Base-by-base conservation (phyloP, 805 yeast genomes). In the Ogataea trehalophila region DNA sequence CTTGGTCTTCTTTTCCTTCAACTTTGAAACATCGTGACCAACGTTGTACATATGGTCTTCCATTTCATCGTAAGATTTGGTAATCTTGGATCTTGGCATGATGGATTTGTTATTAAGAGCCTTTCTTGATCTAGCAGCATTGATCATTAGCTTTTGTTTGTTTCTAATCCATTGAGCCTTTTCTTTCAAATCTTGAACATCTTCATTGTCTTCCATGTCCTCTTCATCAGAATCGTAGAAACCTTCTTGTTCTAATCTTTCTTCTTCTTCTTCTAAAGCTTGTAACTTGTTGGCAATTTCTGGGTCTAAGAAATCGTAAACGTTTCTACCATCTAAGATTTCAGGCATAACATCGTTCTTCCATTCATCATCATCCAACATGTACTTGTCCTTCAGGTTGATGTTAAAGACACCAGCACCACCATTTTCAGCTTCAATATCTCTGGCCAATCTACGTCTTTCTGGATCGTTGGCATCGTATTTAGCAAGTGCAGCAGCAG, bases 351-450 rank as follows among this genome's bases (percentile, higher is more conserved):
- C 78, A 69, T 94, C 99, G 57, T 89, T 81, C 78, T 92, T 92
- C 99, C 99, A 94, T 55, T 88, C 95, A 44, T 92, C 98, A 65
- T 94, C 92, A 58, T 92, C 99, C 58, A 94, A 75, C 52, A 94
- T 58, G 70, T 95, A 94, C 62, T 84, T 86, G 64, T 92, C 98
- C 67, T 90, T 88, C 72, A 94, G 76, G 73, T 94, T 90, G 65
- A 94, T 80, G 73, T 90, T 94, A 76, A 73, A 94, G 34, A 94
- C 99, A 76, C 99, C 99, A 39, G 99, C 97, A 66, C 99, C 99
- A 65, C 99, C 99, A 61, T 94, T 88, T 66, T 86, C 97, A 43
- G 78, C 85, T 73, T 94, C 99, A 53, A 90, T 75, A 65, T 94
- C 98, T 62, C 88, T 80, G 37, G 95, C 90, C 61, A 94, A 77